Evolutionary conservation across 1,139 yeast species (phyloP), one percentile per base, ranked within the genome.

Genomic region (Yamadazyma spencermartinsiae): DNA sequence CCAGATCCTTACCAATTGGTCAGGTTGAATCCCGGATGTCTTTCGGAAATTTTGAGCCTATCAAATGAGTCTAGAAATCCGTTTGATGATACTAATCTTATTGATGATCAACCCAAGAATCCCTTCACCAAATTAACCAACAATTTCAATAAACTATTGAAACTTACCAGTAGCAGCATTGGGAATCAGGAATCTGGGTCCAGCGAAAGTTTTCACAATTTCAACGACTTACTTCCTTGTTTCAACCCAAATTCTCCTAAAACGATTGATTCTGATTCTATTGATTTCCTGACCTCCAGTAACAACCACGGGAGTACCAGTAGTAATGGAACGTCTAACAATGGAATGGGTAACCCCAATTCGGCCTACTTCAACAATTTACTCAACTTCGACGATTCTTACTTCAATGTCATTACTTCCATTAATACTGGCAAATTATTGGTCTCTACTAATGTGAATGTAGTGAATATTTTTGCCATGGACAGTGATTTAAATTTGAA

Each of bases 1-100:
- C 74, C 78, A 9, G 85, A 79, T 50, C 76, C 79, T 1, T 78
- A 72, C 50, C 66, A 68, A 41, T 61, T 65, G 34, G 79, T 77
- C 15, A 78, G 72, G 48, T 55, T 76, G 40, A 77, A 73, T 31
- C 82, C 83, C 0, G 82, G 84, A 0, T 77, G 82, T 48, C 46
- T 74, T 21, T 57, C 72, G 1, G 52, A 55, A 11, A 49, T 63
- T 2, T 25, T 62, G 5, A 58, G 53, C 4, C 34, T 58, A 12
- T 40, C 49, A 30, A 48, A 44, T 33, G 32, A 41, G 26, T 31
- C 41, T 8, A 33, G 50, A 20, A 34, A 43, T 29, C 38, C 44
- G 4, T 35, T 32, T 33, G 42, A 25, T 16, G 43, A 40, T 28
- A 28, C 35, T 12, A 37, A 35, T 21, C 18, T 25, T n/a, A 10